Evolutionary conservation across 2,329 filamentous ascomycete species (phyloP).

Genomic region (Pseudonectria buxi): DNA sequence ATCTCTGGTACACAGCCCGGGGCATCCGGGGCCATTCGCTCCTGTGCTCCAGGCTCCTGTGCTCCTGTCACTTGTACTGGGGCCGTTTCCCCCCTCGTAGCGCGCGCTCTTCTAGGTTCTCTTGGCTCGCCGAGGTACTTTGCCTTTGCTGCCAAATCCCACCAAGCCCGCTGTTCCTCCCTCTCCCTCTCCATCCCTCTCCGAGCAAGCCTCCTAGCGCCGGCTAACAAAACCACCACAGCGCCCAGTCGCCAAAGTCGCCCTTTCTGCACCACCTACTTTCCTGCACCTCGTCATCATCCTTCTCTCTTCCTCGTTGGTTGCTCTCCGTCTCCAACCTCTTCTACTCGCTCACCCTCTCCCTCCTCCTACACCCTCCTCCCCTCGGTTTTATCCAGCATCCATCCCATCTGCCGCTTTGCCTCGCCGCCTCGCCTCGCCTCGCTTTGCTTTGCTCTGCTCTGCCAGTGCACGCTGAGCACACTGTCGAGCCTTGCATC

Average conservation of each 20-base stretch:
- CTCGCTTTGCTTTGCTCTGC: conserved; percentile 6
- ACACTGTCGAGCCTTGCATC: conserved; percentile 9
- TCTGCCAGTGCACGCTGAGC: too few relatives aligned
- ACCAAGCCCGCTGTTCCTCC: too few relatives aligned
- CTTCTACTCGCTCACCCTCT: conserved; percentile 14
- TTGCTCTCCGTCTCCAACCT: too few relatives aligned
- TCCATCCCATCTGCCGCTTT: conserved; percentile 13
- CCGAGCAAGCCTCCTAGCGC: conserved; percentile 2
- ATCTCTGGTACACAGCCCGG: too few relatives aligned
- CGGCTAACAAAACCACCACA: conserved; percentile 8
- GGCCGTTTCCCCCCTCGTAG: too few relatives aligned
- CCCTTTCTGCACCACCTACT: conserved; percentile 13
- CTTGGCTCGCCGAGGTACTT: too few relatives aligned
- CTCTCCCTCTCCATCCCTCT: background rate
- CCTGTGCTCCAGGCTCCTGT: too few relatives aligned
- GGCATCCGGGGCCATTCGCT: too few relatives aligned
- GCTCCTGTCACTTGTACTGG: too few relatives aligned
- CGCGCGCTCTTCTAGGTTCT: too few relatives aligned
- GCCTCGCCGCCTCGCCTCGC: conserved; percentile 10
- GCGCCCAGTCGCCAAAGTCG: conserved; percentile 4
- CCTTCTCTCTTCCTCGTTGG: conserved; percentile 18
- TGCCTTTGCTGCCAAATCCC: too few relatives aligned
- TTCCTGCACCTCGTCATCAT: conserved; percentile 25
- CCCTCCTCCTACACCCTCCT: conserved; percentile 11
- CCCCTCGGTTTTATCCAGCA: conserved; percentile 13